Evolutionary conservation across 768 basidiomycete species (phyloP).

Genomic region (Candolleomyces efflorescens): DNA sequence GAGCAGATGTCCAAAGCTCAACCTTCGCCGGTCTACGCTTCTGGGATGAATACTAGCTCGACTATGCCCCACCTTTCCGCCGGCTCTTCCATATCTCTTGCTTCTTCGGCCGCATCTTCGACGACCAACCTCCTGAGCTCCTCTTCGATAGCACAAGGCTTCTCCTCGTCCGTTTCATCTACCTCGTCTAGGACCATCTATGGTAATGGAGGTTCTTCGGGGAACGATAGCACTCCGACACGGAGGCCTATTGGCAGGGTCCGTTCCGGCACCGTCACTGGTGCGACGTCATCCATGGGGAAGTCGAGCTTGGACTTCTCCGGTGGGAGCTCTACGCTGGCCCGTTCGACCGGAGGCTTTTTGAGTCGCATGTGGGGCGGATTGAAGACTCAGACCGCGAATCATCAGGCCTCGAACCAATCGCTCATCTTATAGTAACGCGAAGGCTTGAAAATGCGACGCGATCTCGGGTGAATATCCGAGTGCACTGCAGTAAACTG

Average conservation of each 20-base stretch:
- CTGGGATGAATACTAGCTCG: conserved; percentile 24
- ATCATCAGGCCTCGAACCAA: neutral
- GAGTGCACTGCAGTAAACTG: neutral
- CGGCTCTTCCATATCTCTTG: conserved; percentile 6
- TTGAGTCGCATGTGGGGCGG: conserved; percentile 73
- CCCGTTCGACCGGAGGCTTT: conserved; percentile 42
- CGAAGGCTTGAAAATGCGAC: too few species aligned
- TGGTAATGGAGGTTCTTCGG: neutral
- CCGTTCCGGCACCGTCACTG: conserved; percentile 3
- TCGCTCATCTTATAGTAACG: neutral
- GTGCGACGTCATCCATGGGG: neutral
- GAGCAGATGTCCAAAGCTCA: conserved; percentile 7
- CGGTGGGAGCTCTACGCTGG: conserved; percentile 9
- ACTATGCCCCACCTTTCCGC: conserved; percentile 27
- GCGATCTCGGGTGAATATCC: too few species aligned
- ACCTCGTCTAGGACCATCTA: neutral
- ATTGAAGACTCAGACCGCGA: neutral
- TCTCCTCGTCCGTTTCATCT: conserved; percentile 1
- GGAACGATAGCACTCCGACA: conserved; percentile 3
- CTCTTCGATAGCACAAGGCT: neutral
- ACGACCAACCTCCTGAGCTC: conserved; percentile 8
- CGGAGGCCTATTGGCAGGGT: neutral
- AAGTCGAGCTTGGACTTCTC: neutral
- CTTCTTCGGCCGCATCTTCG: conserved; percentile 15
- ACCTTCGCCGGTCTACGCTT: conserved; percentile 7